These are phyloP conservation scores for Pseudocercospora macadamiae DNA, from an alignment of 2,329 filamentous ascomycete species.

Conservation along the genomic window DNA sequence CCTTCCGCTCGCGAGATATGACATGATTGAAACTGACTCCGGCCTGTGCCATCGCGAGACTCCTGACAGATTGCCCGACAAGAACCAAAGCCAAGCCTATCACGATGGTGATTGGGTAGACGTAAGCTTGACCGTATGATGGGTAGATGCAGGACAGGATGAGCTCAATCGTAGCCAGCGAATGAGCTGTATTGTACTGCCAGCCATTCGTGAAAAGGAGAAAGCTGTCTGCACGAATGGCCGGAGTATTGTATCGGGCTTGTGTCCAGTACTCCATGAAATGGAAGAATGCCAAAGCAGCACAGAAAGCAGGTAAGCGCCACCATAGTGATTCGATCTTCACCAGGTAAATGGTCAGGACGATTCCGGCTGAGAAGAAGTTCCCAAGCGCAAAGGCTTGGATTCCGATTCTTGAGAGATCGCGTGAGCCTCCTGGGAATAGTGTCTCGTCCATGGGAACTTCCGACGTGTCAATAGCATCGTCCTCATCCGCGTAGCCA, in stretches of 20 bases:
- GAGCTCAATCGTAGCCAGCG: slow-evolving; percentile 73
- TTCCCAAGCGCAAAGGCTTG: slow-evolving; percentile 51
- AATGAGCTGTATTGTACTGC: slow-evolving; percentile 81
- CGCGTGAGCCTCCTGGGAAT: slow-evolving; percentile 47
- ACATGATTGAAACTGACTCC: slow-evolving; percentile 88
- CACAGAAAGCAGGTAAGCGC: slow-evolving; percentile 66
- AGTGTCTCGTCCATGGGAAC: slow-evolving; percentile 38
- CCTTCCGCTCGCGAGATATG: slow-evolving; percentile 69
- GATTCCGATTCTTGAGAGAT: slow-evolving; percentile 51
- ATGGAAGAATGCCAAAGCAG: slow-evolving; percentile 77
- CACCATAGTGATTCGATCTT: slow-evolving; percentile 44
- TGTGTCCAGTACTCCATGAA: slow-evolving; percentile 96
- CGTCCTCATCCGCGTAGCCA: slow-evolving; percentile 11
- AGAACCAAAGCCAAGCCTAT: slow-evolving; percentile 67
- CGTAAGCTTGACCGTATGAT: slow-evolving; percentile 25
- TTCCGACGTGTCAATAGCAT: slow-evolving; percentile 12
- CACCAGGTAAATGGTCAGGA: slow-evolving; percentile 33
- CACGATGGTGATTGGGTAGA: slow-evolving; percentile 55
- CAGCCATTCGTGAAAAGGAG: slow-evolving; percentile 83
- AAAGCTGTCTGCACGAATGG: slow-evolving; percentile 74
- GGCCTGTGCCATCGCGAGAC: slow-evolving; percentile 85
- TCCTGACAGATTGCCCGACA: slow-evolving; percentile 74
- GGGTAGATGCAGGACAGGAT: slow-evolving; percentile 53
- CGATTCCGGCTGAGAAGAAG: slow-evolving; percentile 39
- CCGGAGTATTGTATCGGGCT: slow-evolving; percentile 76